Conservation (phyloP, 306 rosid species). For the Canavalia gladiata region DNA sequence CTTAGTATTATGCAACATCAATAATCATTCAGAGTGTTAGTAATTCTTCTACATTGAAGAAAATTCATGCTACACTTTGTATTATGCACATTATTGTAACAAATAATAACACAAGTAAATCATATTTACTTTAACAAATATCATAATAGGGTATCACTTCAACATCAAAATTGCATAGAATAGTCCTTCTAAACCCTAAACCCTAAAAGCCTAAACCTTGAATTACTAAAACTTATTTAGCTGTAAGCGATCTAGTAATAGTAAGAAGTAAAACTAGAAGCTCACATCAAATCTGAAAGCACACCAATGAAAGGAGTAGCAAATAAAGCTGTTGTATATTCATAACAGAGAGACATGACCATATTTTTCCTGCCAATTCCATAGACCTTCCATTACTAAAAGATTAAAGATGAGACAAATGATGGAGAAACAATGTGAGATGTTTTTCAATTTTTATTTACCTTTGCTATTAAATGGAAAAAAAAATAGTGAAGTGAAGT, state of each 20-base stretch:
- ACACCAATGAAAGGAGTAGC: slow-evolving; percentile 76
- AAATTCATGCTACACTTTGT: slow-evolving; percentile 12
- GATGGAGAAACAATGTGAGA: neutral
- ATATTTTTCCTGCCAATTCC: slow-evolving; percentile 74
- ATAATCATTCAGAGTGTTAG: slow-evolving; percentile 5
- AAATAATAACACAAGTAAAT: slow-evolving; percentile 31
- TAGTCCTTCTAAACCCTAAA: neutral
- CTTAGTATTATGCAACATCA: slow-evolving; percentile 24
- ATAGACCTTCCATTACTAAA: slow-evolving; percentile 81
- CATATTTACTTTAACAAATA: slow-evolving; percentile 34
- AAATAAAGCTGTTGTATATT: slow-evolving; percentile 74
- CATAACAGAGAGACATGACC: slow-evolving; percentile 66
- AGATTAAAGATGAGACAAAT: slow-evolving; percentile 9
- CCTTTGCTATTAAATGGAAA: no score
- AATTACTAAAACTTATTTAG: slow-evolving; percentile 28
- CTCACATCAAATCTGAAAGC: slow-evolving; percentile 89
- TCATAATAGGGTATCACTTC: neutral
- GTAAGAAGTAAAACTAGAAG: slow-evolving; percentile 18
- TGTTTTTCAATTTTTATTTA: no score
- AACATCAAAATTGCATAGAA: slow-evolving; percentile 34
- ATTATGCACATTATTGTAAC: slow-evolving; percentile 28
- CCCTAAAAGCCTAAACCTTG: neutral
- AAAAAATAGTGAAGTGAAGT: no score
- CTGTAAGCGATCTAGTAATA: slow-evolving; percentile 23
- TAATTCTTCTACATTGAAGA: slow-evolving; percentile 42